Evolutionary conservation across 257 asterid genomes (phyloP).

Genomic region (Solanum virginianum): DNA sequence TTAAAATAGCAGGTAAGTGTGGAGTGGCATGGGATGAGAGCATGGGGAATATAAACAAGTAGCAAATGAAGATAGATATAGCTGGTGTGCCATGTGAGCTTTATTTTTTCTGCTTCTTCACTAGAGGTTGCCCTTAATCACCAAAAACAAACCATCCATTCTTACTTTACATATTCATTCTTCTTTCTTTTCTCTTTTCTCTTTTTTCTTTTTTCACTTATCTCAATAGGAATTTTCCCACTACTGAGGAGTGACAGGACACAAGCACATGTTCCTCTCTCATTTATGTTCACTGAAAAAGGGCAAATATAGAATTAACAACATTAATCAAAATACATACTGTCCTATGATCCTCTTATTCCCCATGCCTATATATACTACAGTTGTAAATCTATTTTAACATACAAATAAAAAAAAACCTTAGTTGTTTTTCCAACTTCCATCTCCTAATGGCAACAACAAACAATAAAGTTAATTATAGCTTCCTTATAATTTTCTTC

Average conservation of each 20-base stretch:
- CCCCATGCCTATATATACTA: neutral
- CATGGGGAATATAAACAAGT: constrained; percentile 16
- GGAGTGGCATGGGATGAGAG: neutral
- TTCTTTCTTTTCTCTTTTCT: neutral
- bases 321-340: neutral
- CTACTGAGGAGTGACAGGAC: constrained; percentile 1
- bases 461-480: neutral
- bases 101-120: neutral
- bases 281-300: neutral
- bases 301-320: neutral
- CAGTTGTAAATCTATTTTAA: neutral
- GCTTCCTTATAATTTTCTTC: neutral
- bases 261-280: neutral
- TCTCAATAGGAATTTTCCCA: constrained; percentile 10
- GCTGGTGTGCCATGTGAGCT: constrained; percentile 2
- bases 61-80: neutral
- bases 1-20: neutral
- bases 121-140: neutral
- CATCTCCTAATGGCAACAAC: neutral
- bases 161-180: neutral
- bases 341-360: neutral
- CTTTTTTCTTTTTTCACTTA: neutral
- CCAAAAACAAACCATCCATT: constrained; percentile 9
- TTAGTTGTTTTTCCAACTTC: neutral
- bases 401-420: neutral